Evolutionary conservation across 371 early-diverging fungal species (phyloP).

Genomic region (Mucor saturninus): DNA sequence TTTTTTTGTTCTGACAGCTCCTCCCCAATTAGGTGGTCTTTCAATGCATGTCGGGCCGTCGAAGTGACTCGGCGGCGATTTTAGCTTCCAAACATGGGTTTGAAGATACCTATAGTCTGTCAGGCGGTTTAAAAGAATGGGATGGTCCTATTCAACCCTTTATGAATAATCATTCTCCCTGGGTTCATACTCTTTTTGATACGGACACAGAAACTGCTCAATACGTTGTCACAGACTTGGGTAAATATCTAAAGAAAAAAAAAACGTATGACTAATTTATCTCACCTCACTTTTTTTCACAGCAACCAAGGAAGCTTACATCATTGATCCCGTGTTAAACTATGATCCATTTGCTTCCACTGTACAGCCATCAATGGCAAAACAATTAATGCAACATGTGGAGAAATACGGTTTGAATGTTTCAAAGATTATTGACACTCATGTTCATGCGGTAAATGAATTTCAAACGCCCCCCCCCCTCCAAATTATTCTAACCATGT

Average conservation of each 20-base stretch:
- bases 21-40: constrained; percentile 31
- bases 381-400: constrained; percentile 34
- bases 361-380: constrained; percentile 36
- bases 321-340: constrained; percentile 52
- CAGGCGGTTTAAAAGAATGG: constrained; percentile 47
- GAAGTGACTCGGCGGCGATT: constrained; percentile 38
- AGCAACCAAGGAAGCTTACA: constrained; percentile 48
- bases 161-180: constrained; percentile 51
- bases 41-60: constrained; percentile 50
- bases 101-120: constrained; percentile 36
- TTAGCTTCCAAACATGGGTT: constrained; percentile 38
- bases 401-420: constrained; percentile 38
- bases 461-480: neutral
- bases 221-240: constrained; percentile 50
- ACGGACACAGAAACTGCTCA: constrained; percentile 50
- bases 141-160: constrained; percentile 39
- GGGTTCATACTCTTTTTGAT: constrained; percentile 51
- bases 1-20: neutral
- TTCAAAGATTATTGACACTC: constrained; percentile 54
- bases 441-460: constrained; percentile 49
- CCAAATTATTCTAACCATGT: neutral
- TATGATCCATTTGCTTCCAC: constrained; percentile 45
- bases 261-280: no score
- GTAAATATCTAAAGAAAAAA: constrained; percentile 22
- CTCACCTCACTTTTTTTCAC: neutral